Evolutionary conservation across 163 green algal genomes (phyloP), one percentile per base, ranked within the genome.

Genomic region (Scenedesmus sp.): DNA sequence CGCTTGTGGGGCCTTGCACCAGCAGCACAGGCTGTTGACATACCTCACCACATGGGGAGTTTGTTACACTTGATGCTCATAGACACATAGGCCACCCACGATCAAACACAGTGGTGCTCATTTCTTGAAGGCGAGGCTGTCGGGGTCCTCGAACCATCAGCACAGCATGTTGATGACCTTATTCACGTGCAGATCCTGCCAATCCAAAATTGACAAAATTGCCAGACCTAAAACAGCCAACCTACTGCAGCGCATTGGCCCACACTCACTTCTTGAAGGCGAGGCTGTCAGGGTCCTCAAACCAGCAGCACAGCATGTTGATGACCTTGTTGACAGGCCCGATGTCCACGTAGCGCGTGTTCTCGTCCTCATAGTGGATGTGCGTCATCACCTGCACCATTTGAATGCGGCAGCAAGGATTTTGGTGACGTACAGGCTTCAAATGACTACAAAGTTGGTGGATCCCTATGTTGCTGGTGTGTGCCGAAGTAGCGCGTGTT

Each of bases 281-380:
- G 55, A 96, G 74, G 1, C 92, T 94, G 52, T 97, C 70, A 0
- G 95, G 98, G 89, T 99, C 96, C 92, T 99, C 98, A 67, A 99
- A 93, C 96, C 96, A 99, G 94, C 97, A 99, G 94, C 92, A 96
- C 91, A 99, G 96, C 97, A 99, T 99, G 96, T 99, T 99, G 88
- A 99, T 96, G 20, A 96, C 96, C 96, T 99, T 99, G 96, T 99
- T 99, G 15, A 99, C 98, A 0, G 98, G 98, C 0, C 98, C 98
- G 70, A 99, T 99, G 95, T 98, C 96, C 2, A 99, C 92, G 92
- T 99, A 99, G 3, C 98, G 96, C 5, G 98, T 99, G 96, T 99
- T 99, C 92, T 99, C 97, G 90, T 99, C 98, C 97, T 99, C 98
- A 89, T 99, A 99, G 89, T 99, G 97, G 12, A 99, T 96, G 94